Evolutionary conservation across 371 early-diverging fungal species (phyloP).

Genomic region (Apophysomyces elegans): DNA sequence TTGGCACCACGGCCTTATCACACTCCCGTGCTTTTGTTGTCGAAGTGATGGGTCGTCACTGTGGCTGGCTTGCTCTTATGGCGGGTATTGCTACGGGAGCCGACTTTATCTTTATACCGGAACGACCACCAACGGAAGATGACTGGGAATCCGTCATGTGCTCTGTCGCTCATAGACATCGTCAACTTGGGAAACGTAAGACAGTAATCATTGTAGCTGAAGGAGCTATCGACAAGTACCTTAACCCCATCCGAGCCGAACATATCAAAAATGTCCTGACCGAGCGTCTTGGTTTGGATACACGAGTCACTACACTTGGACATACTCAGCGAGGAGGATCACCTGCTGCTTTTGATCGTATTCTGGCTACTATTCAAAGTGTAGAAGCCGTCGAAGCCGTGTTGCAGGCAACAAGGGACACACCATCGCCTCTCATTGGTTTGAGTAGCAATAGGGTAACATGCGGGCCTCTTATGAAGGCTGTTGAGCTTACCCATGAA

Average conservation of each 20-base stretch:
- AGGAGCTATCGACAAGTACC: constrained; percentile 91
- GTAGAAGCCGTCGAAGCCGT: constrained; percentile 94
- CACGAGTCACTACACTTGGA: constrained; percentile 94
- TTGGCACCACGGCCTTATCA: constrained; percentile 94
- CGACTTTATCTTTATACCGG: constrained; percentile 97
- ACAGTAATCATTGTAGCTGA: constrained; percentile 96
- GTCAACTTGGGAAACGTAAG: constrained; percentile 78
- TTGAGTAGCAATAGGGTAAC: constrained; percentile 84
- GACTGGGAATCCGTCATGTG: constrained; percentile 89
- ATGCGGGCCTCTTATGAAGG: constrained; percentile 82
- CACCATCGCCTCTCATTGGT: constrained; percentile 90
- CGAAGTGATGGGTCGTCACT: constrained; percentile 99
- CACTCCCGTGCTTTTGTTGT: constrained; percentile 99
- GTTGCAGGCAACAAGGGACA: constrained; percentile 73
- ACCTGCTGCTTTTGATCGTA: constrained; percentile 92
- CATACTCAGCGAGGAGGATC: constrained; percentile 99
- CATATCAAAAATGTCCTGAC: constrained; percentile 81
- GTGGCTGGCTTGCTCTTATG: constrained; percentile 99
- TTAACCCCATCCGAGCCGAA: constrained; percentile 87
- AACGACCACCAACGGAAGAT: constrained; percentile 82
- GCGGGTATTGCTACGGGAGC: constrained; percentile 93
- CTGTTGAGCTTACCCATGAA: constrained; percentile 71
- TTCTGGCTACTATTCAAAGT: constrained; percentile 85
- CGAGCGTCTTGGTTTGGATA: constrained; percentile 83
- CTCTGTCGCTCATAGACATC: constrained; percentile 54